phyloP scores from a whole-genome alignment of 306 rosid genomes.

The Quercus parvula region DNA sequence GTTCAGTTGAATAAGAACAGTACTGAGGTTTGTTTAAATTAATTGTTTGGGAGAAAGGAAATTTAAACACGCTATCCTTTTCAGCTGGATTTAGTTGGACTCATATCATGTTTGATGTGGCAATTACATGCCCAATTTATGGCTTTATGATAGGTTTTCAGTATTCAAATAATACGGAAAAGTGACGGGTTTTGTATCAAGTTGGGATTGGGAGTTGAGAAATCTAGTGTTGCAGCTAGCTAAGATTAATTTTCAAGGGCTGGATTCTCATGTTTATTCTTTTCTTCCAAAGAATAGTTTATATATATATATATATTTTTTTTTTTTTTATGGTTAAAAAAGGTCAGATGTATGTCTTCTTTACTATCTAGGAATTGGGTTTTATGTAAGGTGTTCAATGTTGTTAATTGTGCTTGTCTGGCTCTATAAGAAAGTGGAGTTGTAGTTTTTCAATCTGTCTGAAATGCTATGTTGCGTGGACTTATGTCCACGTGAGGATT shows the following conservation, averaged over 20 bases:
- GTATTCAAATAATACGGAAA: not conserved
- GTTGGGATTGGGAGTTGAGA: not conserved
- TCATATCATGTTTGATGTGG: not conserved
- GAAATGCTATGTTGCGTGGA: not conserved
- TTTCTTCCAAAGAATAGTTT: not conserved
- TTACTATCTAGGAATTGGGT: not conserved
- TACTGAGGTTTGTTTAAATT: not conserved
- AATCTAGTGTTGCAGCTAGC: not conserved
- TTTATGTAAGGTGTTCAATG: not conserved
- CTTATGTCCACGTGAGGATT: not conserved
- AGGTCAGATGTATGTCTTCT: not conserved
- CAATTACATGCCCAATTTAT: not conserved
- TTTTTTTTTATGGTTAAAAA: not conserved
- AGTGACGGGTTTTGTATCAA: not conserved
- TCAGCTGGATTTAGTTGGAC: not conserved
- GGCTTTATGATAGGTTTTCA: not conserved
- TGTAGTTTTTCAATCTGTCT: not conserved
- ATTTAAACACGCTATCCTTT: not conserved
- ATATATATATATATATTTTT: not conserved
- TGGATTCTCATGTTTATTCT: not conserved
- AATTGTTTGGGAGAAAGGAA: too few species aligned
- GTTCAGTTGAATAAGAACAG: not conserved
- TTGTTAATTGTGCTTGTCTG: not conserved
- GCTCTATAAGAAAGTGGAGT: not conserved
- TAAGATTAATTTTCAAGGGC: not conserved